phyloP scores from a whole-genome alignment of 176 grass and related monocot genomes.

The Cenchrus americanus region DNA sequence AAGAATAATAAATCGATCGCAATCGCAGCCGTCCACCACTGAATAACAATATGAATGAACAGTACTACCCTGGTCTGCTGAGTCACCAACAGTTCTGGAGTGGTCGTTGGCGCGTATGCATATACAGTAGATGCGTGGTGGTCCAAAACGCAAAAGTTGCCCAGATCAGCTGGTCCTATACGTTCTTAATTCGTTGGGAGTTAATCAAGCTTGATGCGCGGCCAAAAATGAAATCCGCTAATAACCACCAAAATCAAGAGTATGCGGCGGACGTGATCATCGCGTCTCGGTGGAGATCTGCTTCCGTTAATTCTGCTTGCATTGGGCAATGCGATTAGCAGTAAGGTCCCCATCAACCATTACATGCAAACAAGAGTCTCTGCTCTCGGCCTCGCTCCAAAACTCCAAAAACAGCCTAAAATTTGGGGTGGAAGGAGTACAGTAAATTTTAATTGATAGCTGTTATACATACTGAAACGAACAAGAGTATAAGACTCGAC shows the following conservation, averaged over 20 bases:
- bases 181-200: neutral
- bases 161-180: no score
- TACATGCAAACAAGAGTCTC: neutral
- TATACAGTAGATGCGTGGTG: no score
- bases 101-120: neutral
- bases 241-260: neutral
- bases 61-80: neutral
- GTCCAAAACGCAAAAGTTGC: no score
- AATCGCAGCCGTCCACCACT: neutral
- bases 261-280: neutral
- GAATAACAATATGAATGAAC: neutral
- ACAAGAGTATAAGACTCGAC: neutral
- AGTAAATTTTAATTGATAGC: no score
- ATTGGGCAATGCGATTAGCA: neutral
- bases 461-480: no score
- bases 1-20: neutral
- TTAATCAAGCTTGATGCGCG: neutral
- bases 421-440: no score
- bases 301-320: neutral
- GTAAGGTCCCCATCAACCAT: neutral
- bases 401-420: no score
- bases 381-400: no score
- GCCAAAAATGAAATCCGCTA: constrained; percentile 6
- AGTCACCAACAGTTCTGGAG: neutral
- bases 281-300: constrained; percentile 5